These are phyloP conservation scores for Teunomyces pallodes DNA, from an alignment of 805 yeast genomes.

Conservation along the genomic window DNA sequence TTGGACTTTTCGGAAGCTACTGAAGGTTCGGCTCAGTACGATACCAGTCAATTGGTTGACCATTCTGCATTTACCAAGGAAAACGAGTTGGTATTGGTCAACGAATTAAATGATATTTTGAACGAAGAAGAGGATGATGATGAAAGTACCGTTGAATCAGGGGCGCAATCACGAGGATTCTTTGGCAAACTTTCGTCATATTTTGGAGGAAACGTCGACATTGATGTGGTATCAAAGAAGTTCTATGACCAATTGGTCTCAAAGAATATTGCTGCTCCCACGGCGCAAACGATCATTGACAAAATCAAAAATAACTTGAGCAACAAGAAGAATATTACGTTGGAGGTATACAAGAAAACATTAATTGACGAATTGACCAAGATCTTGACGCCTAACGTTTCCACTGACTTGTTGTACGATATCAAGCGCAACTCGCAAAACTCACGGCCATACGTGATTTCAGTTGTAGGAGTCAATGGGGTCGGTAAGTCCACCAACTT, in stretches of 20 bases:
- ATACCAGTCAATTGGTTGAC: constrained; percentile 16
- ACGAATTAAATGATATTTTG: constrained; percentile 39
- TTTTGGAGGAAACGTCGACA: constrained; percentile 42
- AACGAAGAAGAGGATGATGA: constrained; percentile 32
- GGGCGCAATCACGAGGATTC: constrained; percentile 18
- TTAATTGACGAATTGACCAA: constrained; percentile 69
- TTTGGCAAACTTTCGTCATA: constrained; percentile 35
- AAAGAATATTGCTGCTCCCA: constrained; percentile 90
- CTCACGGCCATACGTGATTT: constrained; percentile 81
- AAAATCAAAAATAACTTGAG: constrained; percentile 67
- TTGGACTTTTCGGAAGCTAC: constrained; percentile 35
- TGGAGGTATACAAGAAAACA: constrained; percentile 61
- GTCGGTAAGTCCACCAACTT: constrained; percentile 96
- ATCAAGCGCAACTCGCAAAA: constrained; percentile 48
- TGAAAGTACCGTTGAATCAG: constrained; percentile 18
- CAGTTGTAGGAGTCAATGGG: constrained; percentile 97
- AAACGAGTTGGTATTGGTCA: constrained; percentile 39
- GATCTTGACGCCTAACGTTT: constrained; percentile 86
- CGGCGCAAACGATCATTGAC: constrained; percentile 68
- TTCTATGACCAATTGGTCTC: constrained; percentile 75
- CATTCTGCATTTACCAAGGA: constrained; percentile 34
- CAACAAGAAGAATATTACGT: constrained; percentile 69
- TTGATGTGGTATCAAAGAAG: constrained; percentile 60
- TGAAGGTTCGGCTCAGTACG: constrained; percentile 5
- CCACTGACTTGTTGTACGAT: constrained; percentile 81